These are phyloP conservation scores for Cyberlindnera japonica DNA, from an alignment of 805 yeast species.

Conservation along the genomic window DNA sequence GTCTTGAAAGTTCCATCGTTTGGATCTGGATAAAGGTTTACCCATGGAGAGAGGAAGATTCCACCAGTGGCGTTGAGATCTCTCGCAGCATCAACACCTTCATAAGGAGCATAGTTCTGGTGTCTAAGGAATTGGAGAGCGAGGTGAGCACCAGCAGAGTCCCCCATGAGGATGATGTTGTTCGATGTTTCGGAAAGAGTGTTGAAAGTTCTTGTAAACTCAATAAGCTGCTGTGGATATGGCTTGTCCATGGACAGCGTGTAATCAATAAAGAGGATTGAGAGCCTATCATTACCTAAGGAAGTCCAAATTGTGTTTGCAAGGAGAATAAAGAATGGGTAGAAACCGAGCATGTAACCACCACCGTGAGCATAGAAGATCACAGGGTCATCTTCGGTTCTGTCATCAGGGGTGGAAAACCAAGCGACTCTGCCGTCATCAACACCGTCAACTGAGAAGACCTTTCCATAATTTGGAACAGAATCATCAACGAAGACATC, in stretches of 20 bases:
- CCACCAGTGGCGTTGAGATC: conserved; percentile 5
- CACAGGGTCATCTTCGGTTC: conserved; percentile 18
- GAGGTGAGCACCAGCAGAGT: conserved; percentile 32
- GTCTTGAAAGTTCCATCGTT: conserved; percentile 2
- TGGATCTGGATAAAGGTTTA: conserved; percentile 12
- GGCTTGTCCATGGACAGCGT: conserved; percentile 23
- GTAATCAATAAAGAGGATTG: conserved; percentile 29
- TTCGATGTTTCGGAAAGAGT: conserved; percentile 15
- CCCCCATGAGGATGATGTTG: conserved; percentile 28
- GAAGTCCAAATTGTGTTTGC: conserved; percentile 2
- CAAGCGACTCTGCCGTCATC: conserved; percentile 4
- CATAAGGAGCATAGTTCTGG: conserved; percentile 4
- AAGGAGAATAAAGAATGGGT: conserved; percentile 8
- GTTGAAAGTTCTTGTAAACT: conserved; percentile 21
- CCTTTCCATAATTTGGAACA: conserved; percentile 5
- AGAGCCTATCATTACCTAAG: conserved; percentile 14
- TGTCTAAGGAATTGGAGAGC: conserved; percentile 20
- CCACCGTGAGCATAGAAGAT: conserved; percentile 17
- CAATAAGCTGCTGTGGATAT: conserved; percentile 28
- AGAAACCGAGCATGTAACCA: conserved; percentile 13
- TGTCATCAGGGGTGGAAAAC: conserved; percentile 27
- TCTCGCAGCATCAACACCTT: conserved; percentile 2
- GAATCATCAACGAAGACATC: conserved; percentile 4
- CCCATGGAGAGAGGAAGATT: conserved; percentile 19
- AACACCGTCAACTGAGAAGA: conserved; percentile 1